phyloP scores from a whole-genome alignment of 495 filamentous ascomycete genomes.

The Hypoxylon cercidicola region DNA sequence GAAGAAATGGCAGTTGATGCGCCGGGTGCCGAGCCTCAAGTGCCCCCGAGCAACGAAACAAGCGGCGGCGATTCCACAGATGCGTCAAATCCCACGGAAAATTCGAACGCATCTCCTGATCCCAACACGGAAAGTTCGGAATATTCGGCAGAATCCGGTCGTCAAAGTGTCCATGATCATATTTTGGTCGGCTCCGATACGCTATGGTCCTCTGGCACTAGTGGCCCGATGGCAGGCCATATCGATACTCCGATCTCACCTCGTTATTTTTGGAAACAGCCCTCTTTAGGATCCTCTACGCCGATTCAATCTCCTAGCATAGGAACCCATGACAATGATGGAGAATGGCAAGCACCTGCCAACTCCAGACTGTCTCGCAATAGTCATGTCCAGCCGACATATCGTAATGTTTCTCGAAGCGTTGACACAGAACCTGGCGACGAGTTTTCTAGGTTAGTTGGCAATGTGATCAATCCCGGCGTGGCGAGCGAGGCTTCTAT shows the following conservation, averaged over 20 bases:
- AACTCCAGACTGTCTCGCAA: not conserved
- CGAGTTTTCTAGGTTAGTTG: conserved; percentile 10
- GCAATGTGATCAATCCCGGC: not conserved
- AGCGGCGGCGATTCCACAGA: conserved; percentile 5
- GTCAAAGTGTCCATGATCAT: not conserved
- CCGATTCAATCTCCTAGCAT: not conserved
- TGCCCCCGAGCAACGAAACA: conserved; percentile 6
- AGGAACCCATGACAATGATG: not conserved
- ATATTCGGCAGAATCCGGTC: not conserved
- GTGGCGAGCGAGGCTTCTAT: conserved; percentile 8
- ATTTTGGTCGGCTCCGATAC: not conserved
- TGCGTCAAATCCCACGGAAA: conserved; percentile 3
- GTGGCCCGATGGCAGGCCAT: conserved; percentile 1
- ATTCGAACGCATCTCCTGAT: not conserved
- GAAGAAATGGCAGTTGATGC: conserved; percentile 12
- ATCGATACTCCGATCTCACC: conserved; percentile 21
- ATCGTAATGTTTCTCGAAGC: conserved; percentile 6
- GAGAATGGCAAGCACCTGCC: not conserved
- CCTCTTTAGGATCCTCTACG: not conserved
- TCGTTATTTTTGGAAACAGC: conserved; percentile 15
- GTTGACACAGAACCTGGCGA: not conserved
- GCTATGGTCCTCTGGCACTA: not conserved
- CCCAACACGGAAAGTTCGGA: not conserved
- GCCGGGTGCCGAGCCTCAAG: conserved; percentile 18
- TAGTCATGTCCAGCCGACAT: conserved; percentile 3